These are phyloP conservation scores for Mycena kentingensis DNA, from an alignment of 768 basidiomycete genomes.

Conservation along the genomic window DNA sequence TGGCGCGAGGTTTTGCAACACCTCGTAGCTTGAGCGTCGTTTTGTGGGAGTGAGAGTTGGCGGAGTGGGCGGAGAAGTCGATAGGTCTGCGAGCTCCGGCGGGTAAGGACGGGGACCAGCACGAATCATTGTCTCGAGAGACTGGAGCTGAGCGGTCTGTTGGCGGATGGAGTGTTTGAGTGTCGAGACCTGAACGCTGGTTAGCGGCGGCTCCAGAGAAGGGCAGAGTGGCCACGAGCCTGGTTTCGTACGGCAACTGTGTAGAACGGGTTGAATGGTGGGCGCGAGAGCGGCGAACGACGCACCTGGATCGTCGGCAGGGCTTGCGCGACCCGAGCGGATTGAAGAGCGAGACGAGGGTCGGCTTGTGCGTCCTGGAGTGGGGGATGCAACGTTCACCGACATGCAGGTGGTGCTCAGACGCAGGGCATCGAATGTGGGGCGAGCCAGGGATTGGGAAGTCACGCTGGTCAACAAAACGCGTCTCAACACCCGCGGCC, in stretches of 20 bases:
- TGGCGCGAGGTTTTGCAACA: constrained; percentile 69
- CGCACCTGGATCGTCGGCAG: constrained; percentile 70
- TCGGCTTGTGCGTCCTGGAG: constrained; percentile 21
- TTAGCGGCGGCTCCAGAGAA: neutral
- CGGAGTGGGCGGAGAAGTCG: constrained; percentile 37
- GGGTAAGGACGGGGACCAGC: constrained; percentile 66
- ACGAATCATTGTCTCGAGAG: constrained; percentile 67
- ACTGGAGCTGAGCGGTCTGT: constrained; percentile 77
- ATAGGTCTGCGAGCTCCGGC: constrained; percentile 39
- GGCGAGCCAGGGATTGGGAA: neutral
- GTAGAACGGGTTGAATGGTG: constrained; percentile 25
- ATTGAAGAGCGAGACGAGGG: constrained; percentile 52
- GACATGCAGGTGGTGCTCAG: constrained; percentile 10
- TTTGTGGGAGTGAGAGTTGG: constrained; percentile 39
- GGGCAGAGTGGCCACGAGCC: constrained; percentile 7
- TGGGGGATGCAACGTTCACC: constrained; percentile 2
- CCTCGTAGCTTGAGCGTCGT: constrained; percentile 72
- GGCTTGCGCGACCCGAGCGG: constrained; percentile 55
- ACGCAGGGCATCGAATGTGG: neutral
- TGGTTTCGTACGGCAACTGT: constrained; percentile 77
- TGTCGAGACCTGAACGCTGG: constrained; percentile 55
- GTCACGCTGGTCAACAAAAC: neutral
- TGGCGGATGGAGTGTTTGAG: constrained; percentile 82
- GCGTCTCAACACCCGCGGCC: neutral
- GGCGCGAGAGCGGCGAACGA: constrained; percentile 14